Percentiles rank a stretch among this genome's conserved stretches.
These are phyloP conservation scores for Aureococcus anophagefferens DNA, from an alignment of 108 stramenopile genomes.

Conservation along the genomic window DNA sequence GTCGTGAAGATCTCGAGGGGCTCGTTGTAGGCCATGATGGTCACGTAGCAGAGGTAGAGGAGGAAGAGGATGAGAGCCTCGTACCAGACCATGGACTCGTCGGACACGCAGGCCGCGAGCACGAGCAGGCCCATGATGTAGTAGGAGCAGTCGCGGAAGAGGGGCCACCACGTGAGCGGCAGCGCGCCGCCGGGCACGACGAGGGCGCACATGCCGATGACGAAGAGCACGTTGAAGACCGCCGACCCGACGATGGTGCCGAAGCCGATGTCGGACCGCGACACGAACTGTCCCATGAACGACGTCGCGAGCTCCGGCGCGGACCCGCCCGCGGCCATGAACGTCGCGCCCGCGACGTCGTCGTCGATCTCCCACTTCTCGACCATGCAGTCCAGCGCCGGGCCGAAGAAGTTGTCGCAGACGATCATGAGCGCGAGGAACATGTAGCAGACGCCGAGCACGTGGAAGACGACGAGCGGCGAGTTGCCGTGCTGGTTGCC, in stretches of 20 bases:
- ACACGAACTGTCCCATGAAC: conserved; percentile 32
- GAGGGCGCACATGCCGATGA: conserved; percentile 42
- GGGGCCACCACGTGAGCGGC: conserved; percentile 35
- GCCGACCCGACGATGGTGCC: conserved; percentile 56
- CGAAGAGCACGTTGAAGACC: conserved; percentile 56
- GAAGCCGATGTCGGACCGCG: conserved; percentile 38
- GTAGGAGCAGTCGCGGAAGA: conserved; percentile 31
- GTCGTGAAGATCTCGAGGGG: conserved; percentile 6
- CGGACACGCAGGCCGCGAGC: conserved; percentile 15
- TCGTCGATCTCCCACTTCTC: conserved; percentile 9
- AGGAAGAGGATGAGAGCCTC: conserved; percentile 23
- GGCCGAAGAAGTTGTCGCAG: conserved; percentile 33
- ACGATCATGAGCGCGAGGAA: conserved; percentile 27
- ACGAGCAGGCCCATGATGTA: conserved; percentile 22
- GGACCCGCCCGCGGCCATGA: conserved; percentile 43
- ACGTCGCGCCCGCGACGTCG: conserved; percentile 31
- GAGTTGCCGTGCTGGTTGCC: not conserved
- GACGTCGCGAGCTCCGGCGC: conserved; percentile 44
- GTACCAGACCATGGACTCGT: conserved; percentile 6
- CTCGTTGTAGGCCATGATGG: conserved; percentile 30
- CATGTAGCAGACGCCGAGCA: conserved; percentile 28
- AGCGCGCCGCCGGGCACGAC: conserved; percentile 9
- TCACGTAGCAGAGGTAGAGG: conserved; percentile 27
- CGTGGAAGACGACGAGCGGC: conserved; percentile 5
- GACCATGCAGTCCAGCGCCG: conserved; percentile 22